Base-by-base conservation (phyloP, 1,284 basidiomycete species). In the Ustilago hordei region DNA sequence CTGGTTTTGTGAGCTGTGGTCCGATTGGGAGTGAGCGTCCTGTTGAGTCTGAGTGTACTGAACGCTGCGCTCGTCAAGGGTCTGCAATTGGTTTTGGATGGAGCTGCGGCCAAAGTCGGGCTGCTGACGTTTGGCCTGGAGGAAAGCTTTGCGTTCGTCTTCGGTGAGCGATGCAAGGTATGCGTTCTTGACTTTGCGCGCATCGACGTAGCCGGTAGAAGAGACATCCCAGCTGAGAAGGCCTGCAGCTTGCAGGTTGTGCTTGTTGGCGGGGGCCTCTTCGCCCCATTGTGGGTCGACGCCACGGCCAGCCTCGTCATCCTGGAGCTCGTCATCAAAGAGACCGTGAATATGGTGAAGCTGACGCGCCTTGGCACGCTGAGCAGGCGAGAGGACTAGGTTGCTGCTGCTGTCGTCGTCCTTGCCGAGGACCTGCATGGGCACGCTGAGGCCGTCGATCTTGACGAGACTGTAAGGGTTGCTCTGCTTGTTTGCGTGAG, bases 271-370 rank as follows among this genome's bases (percentile, higher is more conserved):
- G 15, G 47, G 55, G 12, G 59, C 47, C 31, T 76, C 74, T 52
- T 76, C 74, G 35, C 65, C 77, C 75, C 77, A 76, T 9, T 54
- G 50, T 1, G 72, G 73, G 39, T 48, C 65, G 9, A 34, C 55
- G n/a, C 75, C 72, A 17, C 61, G 66, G 15, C 69, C 77, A 28
- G 43, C 39, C 53, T 78, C 75, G 36, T 78, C 75, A 23, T 78
- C 75, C 47, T 66, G 39, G 31, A 79, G 57, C 31, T 79, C 76
- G 39, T 79, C 77, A 55, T 79, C 77, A 61, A 76, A 79, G 19
- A 79, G 66, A 34, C 77, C 77, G 63, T 79, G 77, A 1, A 79
- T 79, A 48, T 76, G 69, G 54, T 79, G 69, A 45, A 79, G 68
- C 63, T 79, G 68, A 19, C 77, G 63, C 35, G 73, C 65, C 63